Base-by-base conservation (phyloP, 2,329 filamentous ascomycete genomes). In the Venturia nashicola region DNA sequence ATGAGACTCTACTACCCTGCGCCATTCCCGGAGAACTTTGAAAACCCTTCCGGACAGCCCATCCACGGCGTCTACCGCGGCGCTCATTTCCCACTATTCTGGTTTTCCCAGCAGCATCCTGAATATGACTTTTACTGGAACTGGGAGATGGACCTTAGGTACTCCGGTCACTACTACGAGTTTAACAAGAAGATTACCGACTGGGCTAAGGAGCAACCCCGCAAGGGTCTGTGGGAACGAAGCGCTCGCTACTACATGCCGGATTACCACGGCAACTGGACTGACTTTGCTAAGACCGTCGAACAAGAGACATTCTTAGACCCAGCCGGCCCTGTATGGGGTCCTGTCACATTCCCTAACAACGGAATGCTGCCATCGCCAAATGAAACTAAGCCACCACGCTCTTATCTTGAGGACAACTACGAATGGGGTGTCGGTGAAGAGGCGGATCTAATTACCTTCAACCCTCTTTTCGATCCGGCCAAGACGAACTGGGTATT, bases 1-100 rank as follows among this genome's bases (percentile, higher is more conserved):
- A 97, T 97, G 91, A 81, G 88, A 62, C 84, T 91, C 65, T 82
- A 96, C 69, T 99, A 97, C 75, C 89, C 94, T 62, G 90, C 89
- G 60, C 86, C 96, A 34, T 87, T 90, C 71, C 90, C 95, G 67
- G 84, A 89, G 57, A 91, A 86, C 74, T 81, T 82, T 68, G 81
- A 82, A 65, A 83, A 88, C 61, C 81, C 95, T 64, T 77, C 77
- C 57, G 76, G 76, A 59, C 74, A 74, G 14, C 89, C 90, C 1
- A 86, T 96, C 0, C 92, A 97, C 73, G 92, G 92, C 20, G 91
- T 95, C 9, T 97, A 97, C 76, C 88, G 94, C 65, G 77, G 75
- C 65, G 78, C 78, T 8, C 78, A 80, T 67, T 80, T 81, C 65
- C 74, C 78, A 5, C 70, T 81, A 57, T 79, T 80, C 66, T 81